phyloP scores from a whole-genome alignment of 257 asterid genomes.

The Solanum pimpinellifolium region DNA sequence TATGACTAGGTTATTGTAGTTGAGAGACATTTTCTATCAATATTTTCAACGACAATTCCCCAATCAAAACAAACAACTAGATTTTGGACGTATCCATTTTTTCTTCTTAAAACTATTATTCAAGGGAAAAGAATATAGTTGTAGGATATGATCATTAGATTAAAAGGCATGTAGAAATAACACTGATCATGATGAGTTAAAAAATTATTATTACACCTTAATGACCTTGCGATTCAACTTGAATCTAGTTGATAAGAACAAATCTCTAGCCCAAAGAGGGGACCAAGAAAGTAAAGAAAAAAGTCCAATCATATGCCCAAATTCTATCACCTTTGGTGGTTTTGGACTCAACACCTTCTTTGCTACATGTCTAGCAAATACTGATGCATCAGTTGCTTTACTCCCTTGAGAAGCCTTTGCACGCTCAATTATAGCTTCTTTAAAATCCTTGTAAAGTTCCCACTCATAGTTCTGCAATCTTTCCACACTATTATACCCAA shows the following conservation, averaged over 20 bases:
- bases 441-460: constrained; percentile 41
- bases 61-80: not conserved
- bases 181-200: not conserved
- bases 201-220: not conserved
- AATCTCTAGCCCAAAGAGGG: constrained; percentile 61
- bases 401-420: constrained; percentile 64
- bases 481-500: constrained; percentile 25
- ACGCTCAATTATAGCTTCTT: constrained; percentile 37
- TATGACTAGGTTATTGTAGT: not conserved
- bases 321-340: constrained; percentile 42
- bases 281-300: constrained; percentile 41
- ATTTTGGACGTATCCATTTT: not conserved
- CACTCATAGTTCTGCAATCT: constrained; percentile 40
- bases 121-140: not conserved
- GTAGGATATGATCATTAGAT: not conserved
- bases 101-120: not conserved
- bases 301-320: constrained; percentile 53
- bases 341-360: constrained; percentile 28
- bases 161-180: not conserved
- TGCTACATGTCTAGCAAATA: constrained; percentile 53
- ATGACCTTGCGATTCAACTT: constrained; percentile 16
- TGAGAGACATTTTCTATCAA: not conserved
- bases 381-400: constrained; percentile 38
- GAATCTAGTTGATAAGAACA: constrained; percentile 33
- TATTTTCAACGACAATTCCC: no score